These are phyloP conservation scores for Vitis labrusca DNA, from an alignment of 164 flowering plant genomes.

Conservation along the genomic window DNA sequence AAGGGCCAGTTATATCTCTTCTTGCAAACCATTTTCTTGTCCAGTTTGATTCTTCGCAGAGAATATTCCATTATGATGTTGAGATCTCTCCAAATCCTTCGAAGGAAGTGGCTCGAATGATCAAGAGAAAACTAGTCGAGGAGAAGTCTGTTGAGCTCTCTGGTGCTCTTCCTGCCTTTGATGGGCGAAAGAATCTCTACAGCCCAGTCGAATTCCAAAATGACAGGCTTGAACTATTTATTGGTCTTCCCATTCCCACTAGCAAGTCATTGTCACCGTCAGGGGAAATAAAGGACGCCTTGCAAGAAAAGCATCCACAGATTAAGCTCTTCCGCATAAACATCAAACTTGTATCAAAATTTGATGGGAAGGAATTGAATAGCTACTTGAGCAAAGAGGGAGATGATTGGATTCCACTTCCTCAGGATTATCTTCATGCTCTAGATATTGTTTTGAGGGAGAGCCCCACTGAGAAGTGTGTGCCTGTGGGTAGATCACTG, in stretches of 20 bases:
- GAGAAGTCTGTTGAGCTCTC: constrained; percentile 52
- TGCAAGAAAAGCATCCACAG: constrained; percentile 26
- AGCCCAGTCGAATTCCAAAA: constrained; percentile 70
- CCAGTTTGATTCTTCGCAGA: constrained; percentile 54
- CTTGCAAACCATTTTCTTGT: constrained; percentile 93
- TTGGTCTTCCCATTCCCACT: constrained; percentile 66
- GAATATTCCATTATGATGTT: constrained; percentile 81
- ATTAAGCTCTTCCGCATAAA: constrained; percentile 60
- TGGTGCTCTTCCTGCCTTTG: constrained; percentile 73
- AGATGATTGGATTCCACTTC: constrained; percentile 62
- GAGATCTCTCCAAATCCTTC: constrained; percentile 78
- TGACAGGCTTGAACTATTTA: constrained; percentile 65
- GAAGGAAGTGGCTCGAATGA: constrained; percentile 71
- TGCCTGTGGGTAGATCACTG: constrained; percentile 70
- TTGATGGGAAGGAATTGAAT: constrained; percentile 57
- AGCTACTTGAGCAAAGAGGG: constrained; percentile 57
- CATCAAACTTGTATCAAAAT: constrained; percentile 72
- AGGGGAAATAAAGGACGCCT: constrained; percentile 7
- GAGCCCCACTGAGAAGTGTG: constrained; percentile 65
- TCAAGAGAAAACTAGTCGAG: constrained; percentile 69
- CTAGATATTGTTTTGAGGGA: constrained; percentile 86
- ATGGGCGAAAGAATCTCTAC: constrained; percentile 79
- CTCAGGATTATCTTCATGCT: constrained; percentile 94
- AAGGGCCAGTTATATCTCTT: constrained; percentile 68
- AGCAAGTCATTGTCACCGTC: constrained; percentile 19